A percentile compares a stretch with the other conserved stretches of the same genome.
phyloP scores from a whole-genome alignment of 805 yeast species.

The Hanseniaspora guilliermondii region DNA sequence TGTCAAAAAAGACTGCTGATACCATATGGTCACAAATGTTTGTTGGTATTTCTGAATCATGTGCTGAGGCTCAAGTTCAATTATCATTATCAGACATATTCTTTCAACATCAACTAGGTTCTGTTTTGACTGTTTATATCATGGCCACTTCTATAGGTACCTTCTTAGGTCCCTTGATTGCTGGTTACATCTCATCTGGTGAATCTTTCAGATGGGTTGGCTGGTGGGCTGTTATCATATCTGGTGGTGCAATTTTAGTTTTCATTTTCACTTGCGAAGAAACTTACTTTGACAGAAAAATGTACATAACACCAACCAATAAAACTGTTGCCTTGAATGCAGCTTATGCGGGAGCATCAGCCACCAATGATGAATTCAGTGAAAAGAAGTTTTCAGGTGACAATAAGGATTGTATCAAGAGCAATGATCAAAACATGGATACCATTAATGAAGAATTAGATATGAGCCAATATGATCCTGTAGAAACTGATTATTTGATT shows the following conservation, averaged over 20 bases:
- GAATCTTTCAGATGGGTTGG: conserved; percentile 70
- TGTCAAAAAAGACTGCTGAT: conserved; percentile 41
- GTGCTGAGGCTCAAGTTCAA: conserved; percentile 64
- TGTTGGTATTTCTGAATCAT: conserved; percentile 69
- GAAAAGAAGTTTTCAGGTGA: neutral
- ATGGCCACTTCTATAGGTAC: conserved; percentile 66
- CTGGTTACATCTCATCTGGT: conserved; percentile 51
- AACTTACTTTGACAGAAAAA: conserved; percentile 48
- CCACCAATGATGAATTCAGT: neutral
- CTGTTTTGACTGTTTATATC: conserved; percentile 60
- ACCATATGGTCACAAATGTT: conserved; percentile 68
- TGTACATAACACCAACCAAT: conserved; percentile 28
- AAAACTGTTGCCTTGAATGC: conserved; percentile 15
- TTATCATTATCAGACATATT: conserved; percentile 60
- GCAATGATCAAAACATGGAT: neutral
- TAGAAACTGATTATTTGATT: conserved; percentile 16
- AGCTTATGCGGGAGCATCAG: neutral
- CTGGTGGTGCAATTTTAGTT: conserved; percentile 44
- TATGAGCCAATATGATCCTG: neutral
- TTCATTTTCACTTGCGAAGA: conserved; percentile 57
- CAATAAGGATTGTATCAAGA: neutral
- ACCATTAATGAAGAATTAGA: conserved; percentile 3
- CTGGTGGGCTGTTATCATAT: conserved; percentile 50
- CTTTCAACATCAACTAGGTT: conserved; percentile 65
- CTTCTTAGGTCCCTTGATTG: conserved; percentile 65